A percentile compares a stretch with the other conserved stretches of the same genome.
These are phyloP conservation scores for Serendipita sp. DNA, from an alignment of 768 basidiomycete species.

Conservation along the genomic window DNA sequence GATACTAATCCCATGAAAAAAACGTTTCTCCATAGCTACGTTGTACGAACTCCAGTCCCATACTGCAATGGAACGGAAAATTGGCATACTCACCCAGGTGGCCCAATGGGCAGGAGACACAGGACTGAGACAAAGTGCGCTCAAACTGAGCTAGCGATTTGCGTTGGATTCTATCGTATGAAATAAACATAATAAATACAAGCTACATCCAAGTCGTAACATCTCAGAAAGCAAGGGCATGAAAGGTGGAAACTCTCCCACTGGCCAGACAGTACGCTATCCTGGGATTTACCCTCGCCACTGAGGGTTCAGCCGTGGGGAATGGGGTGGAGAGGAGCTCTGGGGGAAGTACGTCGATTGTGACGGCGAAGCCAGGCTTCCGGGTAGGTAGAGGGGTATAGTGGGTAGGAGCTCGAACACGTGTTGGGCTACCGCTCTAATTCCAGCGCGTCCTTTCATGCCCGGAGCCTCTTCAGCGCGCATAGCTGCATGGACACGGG, in stretches of 20 bases:
- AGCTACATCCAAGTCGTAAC: neutral
- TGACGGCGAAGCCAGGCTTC: conserved; percentile 38
- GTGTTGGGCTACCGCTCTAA: conserved; percentile 13
- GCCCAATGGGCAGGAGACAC: conserved; percentile 72
- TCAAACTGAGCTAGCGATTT: conserved; percentile 36
- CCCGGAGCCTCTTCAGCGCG: conserved; percentile 30
- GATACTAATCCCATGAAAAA: neutral
- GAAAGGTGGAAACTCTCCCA: neutral
- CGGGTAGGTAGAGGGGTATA: conserved; percentile 50
- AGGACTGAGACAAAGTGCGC: conserved; percentile 54
- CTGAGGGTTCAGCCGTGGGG: conserved; percentile 23
- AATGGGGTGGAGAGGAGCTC: conserved; percentile 38
- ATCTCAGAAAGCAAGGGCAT: neutral
- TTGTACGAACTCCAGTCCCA: conserved; percentile 68
- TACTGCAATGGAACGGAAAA: conserved; percentile 59
- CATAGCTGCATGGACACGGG: conserved; percentile 80
- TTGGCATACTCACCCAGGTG: conserved; percentile 53
- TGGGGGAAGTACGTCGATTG: conserved; percentile 36
- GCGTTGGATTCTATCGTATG: neutral
- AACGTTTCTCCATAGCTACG: conserved; percentile 35
- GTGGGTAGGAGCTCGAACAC: conserved; percentile 40
- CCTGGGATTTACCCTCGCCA: neutral
- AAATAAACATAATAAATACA: neutral
- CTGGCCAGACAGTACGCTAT: neutral
- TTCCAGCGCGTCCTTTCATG: conserved; percentile 19